These are phyloP conservation scores for Saccharomyces hybrid DNA, from an alignment of 1,139 yeast species.

Conservation along the genomic window DNA sequence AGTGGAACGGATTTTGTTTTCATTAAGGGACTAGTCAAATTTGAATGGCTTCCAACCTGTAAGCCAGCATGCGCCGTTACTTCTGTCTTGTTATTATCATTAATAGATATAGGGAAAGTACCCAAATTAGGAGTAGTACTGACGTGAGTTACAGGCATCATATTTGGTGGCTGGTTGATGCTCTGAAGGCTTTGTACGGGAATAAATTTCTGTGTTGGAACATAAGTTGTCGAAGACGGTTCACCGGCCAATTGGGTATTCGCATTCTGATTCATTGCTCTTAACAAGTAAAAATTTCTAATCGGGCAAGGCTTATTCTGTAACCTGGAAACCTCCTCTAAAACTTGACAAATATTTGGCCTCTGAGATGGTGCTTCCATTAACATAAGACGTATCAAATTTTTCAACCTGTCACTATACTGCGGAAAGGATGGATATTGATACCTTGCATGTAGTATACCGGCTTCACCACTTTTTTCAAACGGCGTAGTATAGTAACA, in stretches of 20 bases:
- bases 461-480: slow-evolving; percentile 64
- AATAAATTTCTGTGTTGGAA: neutral
- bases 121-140: neutral
- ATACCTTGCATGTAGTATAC: slow-evolving; percentile 60
- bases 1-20: neutral
- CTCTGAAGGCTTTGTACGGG: neutral
- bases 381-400: slow-evolving; percentile 54
- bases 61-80: neutral
- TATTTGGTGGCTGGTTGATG: neutral
- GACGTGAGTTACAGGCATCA: neutral
- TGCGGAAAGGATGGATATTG: slow-evolving; percentile 47
- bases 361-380: slow-evolving; percentile 64
- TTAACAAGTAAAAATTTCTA: slow-evolving; percentile 30
- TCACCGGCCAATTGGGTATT: neutral
- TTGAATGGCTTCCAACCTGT: neutral
- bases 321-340: slow-evolving; percentile 61
- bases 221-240: neutral
- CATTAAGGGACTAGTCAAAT: neutral
- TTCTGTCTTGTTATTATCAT: neutral
- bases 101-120: neutral
- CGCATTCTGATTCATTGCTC: slow-evolving; percentile 15
- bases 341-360: slow-evolving; percentile 62
- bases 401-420: slow-evolving; percentile 46
- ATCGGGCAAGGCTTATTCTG: slow-evolving; percentile 47
- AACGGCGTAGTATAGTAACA: slow-evolving; percentile 78